Percentiles rank a stretch among this genome's conserved stretches.
Evolutionary conservation across 139 green algal species (phyloP).

Genomic region (Tetraselmis striata): DNA sequence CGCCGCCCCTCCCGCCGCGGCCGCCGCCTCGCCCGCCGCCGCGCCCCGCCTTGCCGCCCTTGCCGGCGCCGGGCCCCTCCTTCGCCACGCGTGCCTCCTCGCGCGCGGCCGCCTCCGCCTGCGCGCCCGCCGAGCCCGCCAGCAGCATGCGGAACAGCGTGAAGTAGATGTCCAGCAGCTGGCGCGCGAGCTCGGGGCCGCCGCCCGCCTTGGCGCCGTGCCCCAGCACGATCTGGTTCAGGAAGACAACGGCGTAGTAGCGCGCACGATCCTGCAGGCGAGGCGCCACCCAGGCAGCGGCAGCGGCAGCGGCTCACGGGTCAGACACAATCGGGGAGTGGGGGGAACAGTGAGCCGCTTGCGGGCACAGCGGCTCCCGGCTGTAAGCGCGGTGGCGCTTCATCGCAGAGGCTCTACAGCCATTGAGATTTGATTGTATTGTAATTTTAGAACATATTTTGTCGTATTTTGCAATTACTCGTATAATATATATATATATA

Average conservation of each 20-base stretch:
- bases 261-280: slow-evolving; percentile 61
- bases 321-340: too few species aligned
- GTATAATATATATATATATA: too few species aligned
- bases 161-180: slow-evolving; percentile 88
- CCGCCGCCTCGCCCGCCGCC: slow-evolving; percentile 8
- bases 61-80: slow-evolving; percentile 6
- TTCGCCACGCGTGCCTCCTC: not conserved
- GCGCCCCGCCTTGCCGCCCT: slow-evolving; percentile 1
- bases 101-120: slow-evolving; percentile 11
- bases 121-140: slow-evolving; percentile 61
- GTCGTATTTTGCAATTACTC: too few species aligned
- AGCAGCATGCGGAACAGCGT: slow-evolving; percentile 77
- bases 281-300: too few species aligned
- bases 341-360: too few species aligned
- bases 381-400: too few species aligned
- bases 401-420: too few species aligned
- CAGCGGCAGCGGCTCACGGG: too few species aligned
- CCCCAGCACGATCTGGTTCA: slow-evolving; percentile 84
- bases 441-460: too few species aligned
- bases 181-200: slow-evolving; percentile 55
- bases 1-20: slow-evolving; percentile 1
- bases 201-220: slow-evolving; percentile 37
- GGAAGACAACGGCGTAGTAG: slow-evolving; percentile 84
- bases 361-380: too few species aligned
- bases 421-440: too few species aligned